Evolutionary conservation across 129 eudicot species (phyloP), one percentile per base, ranked within the genome.

Genomic region (Glebionis coronaria): DNA sequence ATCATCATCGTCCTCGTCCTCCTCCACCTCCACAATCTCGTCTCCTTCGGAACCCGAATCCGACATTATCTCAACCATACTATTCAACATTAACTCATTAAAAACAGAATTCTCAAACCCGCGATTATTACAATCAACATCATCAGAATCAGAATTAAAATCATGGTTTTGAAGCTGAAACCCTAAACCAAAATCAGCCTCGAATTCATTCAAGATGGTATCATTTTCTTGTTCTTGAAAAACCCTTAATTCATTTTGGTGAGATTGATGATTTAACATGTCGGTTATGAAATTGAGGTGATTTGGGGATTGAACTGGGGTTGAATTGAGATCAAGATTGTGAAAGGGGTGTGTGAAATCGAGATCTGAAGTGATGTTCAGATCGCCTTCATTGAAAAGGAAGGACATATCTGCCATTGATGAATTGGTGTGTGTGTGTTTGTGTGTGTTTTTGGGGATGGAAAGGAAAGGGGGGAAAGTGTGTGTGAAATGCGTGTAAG

Each of bases 351-450:
- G 49, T 3, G 57, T 63, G 25, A 70, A 55, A 16, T 69, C 67
- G 20, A 65, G 69, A 77, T 80, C 68, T 44, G 50, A 71, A 13
- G 68, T 55, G 44, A 15, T 31, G 35, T 19, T 29, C 49, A 12
- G 61, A 25, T 68, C 70, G 44, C 77, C 73, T 15, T 73, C 69
- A 29, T 80, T 56, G 12, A 70, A 79, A 55, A 72, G 67, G 82
- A 27, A 67, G 0, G 85, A 68, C n/a, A 53, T 78, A 57, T 82
- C 81, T 68, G 89, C 81, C 95, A 83, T 81, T 78, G 73, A n/a
- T 71, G 65, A 27, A 4, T 31, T 3, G 44, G 45, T 10, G 60
- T 27, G 67, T 5, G 66, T 52, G 49, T n/a, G 67, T 27, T n/a
- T n/a, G n/a, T n/a, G 60, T 47, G 67, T 57, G 57, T 11, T 3